Base-by-base conservation (phyloP, 2,329 filamentous ascomycete genomes). In the Botrytis galanthina region DNA sequence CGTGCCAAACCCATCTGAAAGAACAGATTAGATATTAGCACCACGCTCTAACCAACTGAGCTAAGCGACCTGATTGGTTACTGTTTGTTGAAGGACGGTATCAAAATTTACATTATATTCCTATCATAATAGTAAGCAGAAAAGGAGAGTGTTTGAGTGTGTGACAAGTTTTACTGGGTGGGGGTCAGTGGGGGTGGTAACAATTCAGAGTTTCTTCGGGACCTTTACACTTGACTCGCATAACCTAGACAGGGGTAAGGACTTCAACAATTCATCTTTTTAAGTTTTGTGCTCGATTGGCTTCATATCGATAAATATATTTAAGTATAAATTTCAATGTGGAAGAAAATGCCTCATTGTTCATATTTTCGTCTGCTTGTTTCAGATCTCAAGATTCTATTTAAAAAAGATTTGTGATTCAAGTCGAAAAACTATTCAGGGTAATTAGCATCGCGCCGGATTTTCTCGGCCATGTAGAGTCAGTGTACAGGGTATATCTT, bases 31-130 rank as follows among this genome's bases (percentile, higher is more conserved):
- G 32, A 51, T 67, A 67, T 67, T 67, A 67, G 63, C 63, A 51
- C 46, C 46, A 51, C 63, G 63, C 63, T 67, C 44, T 51, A 51
- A 67, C 63, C 44, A 67, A n/a, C 44, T 51, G 63, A 67, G 63
- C 44, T 51, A 67, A 67, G 63, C 63, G 63, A 67, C 63, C 63
- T 54, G 5, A 22, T 54, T 54, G 16, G 26, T 54, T 54, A 16
- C 10, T 39, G 20, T 39, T 42, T 67, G 60, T 39, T 62, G 60
- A 9, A 42, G 1, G 0, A 0, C 0, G 0, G 0, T 0, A 0
- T 0, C 3, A 1, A n/a, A n/a, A 4, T 4, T 0, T 10, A 62
- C 6, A 6, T 1, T n/a, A 62, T 10, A 26, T 16, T 39, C 14
- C n/a, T 54, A 48, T 10, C 16, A 3, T 3, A 10, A 26, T 4